Base-by-base conservation (phyloP, 2,329 filamentous ascomycete species). In the Penicillium frequentans region DNA sequence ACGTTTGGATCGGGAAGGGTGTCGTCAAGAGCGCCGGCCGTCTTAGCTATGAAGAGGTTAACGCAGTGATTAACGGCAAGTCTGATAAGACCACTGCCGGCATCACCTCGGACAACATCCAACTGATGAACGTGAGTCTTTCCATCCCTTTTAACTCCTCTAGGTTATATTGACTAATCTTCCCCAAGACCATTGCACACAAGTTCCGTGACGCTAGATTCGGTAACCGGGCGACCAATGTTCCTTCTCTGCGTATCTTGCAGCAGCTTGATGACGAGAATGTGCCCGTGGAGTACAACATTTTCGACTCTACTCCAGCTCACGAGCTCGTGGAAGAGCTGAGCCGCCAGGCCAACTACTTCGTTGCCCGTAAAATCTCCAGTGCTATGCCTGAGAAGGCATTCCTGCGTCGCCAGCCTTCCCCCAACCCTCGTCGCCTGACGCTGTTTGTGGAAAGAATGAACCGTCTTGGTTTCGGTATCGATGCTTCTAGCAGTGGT, bases 251-350 rank as follows among this genome's bases (percentile, higher is more conserved):
- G 52, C 90, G 95, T 56, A 84, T 99, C 47, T 81, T 98, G 60
- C 92, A 96, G 76, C 93, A 96, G 77, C 84, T 98, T 42, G 95
- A 99, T 66, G 95, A 99, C 67, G 95, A 99, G 81, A 98, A 98
- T 74, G 91, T 97, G 52, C 95, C 93, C 2, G 93, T 98, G 42
- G 92, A 96, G 78, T 86, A 91, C 73, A 99, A 98, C 78, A 90
- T 99, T 63, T 99, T 98, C 70, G 89, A 97, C 73, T 93, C 91
- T 29, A 91, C 91, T 13, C 82, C 88, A 10, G 91, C 93, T 3
- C 91, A 96, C 62, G 93, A 98, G 77, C 85, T 98, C 61, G 91
- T 97, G 45, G 95, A 99, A 75, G 95, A 99, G 79, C 82, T 99
- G 52, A 89, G 91, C 78, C 90, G 96, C 82, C 96, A 96, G 81